phyloP scores from a whole-genome alignment of 2,329 filamentous ascomycete species.

The Fusarium lateritium region DNA sequence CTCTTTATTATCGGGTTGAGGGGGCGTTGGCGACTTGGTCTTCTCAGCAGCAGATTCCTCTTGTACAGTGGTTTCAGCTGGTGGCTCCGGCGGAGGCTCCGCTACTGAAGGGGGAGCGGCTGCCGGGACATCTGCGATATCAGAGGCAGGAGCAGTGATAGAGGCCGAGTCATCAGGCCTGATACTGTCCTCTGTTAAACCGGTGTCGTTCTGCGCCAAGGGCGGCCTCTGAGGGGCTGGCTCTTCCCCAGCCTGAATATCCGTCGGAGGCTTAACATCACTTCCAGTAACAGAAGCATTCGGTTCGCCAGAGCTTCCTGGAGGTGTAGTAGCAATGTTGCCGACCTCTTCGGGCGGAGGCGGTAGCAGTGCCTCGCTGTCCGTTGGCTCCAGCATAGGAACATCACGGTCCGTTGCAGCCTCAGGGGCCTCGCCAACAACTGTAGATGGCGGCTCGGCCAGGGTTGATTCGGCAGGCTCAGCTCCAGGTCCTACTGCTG shows the following conservation, averaged over 20 bases:
- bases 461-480: constrained; percentile 43
- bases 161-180: constrained; percentile 59
- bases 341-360: constrained; percentile 59
- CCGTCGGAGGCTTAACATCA: constrained; percentile 49
- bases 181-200: constrained; percentile 57
- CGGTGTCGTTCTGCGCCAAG: constrained; percentile 51
- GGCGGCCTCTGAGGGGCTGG: constrained; percentile 39
- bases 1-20: constrained; percentile 22
- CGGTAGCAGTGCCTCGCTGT: constrained; percentile 50
- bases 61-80: constrained; percentile 37
- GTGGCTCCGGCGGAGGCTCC: constrained; percentile 29
- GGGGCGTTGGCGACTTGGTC: constrained; percentile 41
- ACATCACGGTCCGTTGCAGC: constrained; percentile 48
- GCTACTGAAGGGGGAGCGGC: constrained; percentile 43
- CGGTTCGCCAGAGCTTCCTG: constrained; percentile 48
- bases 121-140: constrained; percentile 51
- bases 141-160: constrained; percentile 48
- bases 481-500: constrained; percentile 7
- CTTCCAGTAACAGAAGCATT: constrained; percentile 44
- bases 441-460: constrained; percentile 52
- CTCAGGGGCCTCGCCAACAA: constrained; percentile 51
- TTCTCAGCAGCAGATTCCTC: constrained; percentile 34
- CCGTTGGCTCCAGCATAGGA: constrained; percentile 39
- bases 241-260: constrained; percentile 43
- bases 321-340: constrained; percentile 55